A percentile compares a stretch with the other conserved stretches of the same genome.
Evolutionary conservation across 257 asterid species (phyloP).

Genomic region (Parsonsia alboflavescens): DNA sequence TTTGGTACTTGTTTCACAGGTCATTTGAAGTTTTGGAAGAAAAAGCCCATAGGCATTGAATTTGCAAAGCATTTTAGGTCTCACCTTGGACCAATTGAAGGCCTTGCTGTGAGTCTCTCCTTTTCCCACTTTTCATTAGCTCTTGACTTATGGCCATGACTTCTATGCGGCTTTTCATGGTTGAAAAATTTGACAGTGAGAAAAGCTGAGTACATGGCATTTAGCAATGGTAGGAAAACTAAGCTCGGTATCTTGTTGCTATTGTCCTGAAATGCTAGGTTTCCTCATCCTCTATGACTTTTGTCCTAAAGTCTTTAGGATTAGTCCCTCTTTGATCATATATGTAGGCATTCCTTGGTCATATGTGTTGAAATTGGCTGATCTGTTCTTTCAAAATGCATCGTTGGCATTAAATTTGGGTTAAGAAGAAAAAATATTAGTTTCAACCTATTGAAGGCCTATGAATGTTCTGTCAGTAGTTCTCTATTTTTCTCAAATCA

Average conservation of each 20-base stretch:
- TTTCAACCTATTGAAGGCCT: background rate
- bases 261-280: background rate
- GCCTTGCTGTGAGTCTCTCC: conserved; percentile 72
- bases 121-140: background rate
- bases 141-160: background rate
- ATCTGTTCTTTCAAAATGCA: background rate
- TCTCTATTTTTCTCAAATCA: background rate
- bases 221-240: background rate
- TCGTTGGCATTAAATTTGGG: background rate
- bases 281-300: background rate
- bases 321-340: background rate
- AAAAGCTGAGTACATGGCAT: background rate
- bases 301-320: background rate
- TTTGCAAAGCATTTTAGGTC: conserved; percentile 98
- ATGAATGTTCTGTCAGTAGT: background rate
- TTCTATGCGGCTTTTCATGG: background rate
- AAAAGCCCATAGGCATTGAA: conserved; percentile 74
- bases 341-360: background rate
- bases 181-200: background rate
- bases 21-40: conserved; percentile 97
- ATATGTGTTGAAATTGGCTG: background rate
- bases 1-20: conserved; percentile 42
- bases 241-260: background rate
- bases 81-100: conserved; percentile 98
- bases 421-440: background rate